phyloP scores from a whole-genome alignment of 129 eudicot species.

The Centaurea solstitialis region DNA sequence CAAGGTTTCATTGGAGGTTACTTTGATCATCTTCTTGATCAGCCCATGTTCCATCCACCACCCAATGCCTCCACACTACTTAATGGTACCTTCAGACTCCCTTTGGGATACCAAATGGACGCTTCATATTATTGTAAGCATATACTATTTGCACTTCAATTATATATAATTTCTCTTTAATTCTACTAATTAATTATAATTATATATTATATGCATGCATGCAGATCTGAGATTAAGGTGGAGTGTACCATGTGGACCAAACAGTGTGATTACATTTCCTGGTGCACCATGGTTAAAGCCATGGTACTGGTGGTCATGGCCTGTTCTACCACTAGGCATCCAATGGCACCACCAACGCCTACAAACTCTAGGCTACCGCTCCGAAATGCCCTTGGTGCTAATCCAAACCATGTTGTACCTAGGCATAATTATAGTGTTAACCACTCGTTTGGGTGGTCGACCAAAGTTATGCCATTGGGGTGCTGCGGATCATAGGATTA shows the following conservation, averaged over 20 bases:
- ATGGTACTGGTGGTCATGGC: slow-evolving; percentile 99
- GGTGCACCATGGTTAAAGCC: slow-evolving; percentile 94
- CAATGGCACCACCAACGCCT: slow-evolving; percentile 87
- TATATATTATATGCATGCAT: not conserved
- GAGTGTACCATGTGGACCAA: slow-evolving; percentile 95
- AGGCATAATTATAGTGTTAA: slow-evolving; percentile 47
- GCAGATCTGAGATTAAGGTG: slow-evolving; percentile 87
- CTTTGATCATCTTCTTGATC: slow-evolving; percentile 77
- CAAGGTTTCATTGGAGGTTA: slow-evolving; percentile 89
- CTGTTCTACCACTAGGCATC: slow-evolving; percentile 87
- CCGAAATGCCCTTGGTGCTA: slow-evolving; percentile 61
- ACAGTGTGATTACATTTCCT: slow-evolving; percentile 95
- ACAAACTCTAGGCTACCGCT: slow-evolving; percentile 75
- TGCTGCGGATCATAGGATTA: slow-evolving; percentile 42
- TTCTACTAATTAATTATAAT: too few relatives aligned
- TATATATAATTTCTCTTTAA: too few relatives aligned
- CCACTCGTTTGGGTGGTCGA: slow-evolving; percentile 60
- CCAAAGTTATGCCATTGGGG: slow-evolving; percentile 66
- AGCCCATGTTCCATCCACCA: slow-evolving; percentile 80
- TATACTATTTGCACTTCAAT: not conserved
- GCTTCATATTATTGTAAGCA: slow-evolving; percentile 89
- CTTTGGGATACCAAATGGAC: slow-evolving; percentile 97
- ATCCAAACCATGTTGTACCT: slow-evolving; percentile 67
- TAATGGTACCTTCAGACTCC: slow-evolving; percentile 75
- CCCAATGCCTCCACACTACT: slow-evolving; percentile 68